Percentiles rank a stretch among this genome's conserved stretches.
Evolutionary conservation across 83 land plant species (phyloP).

Genomic region (Thuja plicata): DNA sequence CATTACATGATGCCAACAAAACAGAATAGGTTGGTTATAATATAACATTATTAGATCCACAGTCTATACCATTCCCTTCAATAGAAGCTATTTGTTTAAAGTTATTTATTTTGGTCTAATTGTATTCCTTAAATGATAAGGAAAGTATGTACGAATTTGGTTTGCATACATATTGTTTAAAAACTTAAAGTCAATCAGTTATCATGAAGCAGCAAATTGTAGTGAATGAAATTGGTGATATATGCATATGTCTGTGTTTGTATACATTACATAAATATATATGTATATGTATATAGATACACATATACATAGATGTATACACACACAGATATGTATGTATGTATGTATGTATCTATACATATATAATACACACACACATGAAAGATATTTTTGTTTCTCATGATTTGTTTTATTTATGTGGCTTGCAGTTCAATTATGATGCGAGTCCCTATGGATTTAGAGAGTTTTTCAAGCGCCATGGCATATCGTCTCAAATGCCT

Average conservation of each 20-base stretch:
- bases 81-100: not conserved
- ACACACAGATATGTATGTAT: no score
- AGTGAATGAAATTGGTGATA: not conserved
- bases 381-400: no score
- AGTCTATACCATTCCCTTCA: not conserved
- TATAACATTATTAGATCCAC: no score
- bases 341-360: no score
- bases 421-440: slow-evolving; percentile 73
- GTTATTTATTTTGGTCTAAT: not conserved
- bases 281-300: no score
- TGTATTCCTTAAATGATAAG: not conserved
- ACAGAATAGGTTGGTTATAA: no score
- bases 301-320: no score
- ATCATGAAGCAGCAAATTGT: not conserved
- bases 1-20: no score
- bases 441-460: slow-evolving; percentile 74
- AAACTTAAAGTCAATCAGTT: not conserved
- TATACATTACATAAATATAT: no score
- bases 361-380: no score
- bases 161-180: not conserved
- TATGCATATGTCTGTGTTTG: no score
- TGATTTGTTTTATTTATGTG: not conserved
- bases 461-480: slow-evolving; percentile 72
- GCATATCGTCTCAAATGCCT: slow-evolving; percentile 11
- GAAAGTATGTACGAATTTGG: not conserved